Evolutionary conservation across 371 early-diverging fungal genomes (phyloP), one percentile per base, ranked within the genome.

Genomic region (Actinomortierella ambigua): DNA sequence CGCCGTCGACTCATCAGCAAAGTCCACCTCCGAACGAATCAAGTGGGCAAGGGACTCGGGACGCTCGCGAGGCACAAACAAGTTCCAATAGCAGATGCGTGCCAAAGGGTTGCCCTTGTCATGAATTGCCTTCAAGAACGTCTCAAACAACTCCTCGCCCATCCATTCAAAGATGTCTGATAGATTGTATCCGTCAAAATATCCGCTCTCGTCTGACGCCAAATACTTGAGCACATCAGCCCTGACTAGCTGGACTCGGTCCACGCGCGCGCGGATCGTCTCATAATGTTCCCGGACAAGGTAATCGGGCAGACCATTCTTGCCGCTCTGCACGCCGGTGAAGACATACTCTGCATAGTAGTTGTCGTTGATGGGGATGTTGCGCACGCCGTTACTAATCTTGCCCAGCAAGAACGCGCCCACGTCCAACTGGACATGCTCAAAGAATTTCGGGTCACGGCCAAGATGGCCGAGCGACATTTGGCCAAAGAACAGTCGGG

Each of bases 111-210:
- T 73, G n/a, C 75, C 75, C 43, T 73, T 73, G 22, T 54, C 63
- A 40, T 73, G 75, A 22, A 73, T 73, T 1, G 75, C 68, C 39
- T 53, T 59, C 48, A 73, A 39, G 54, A 73, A 73, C 7, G 63
- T 57, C 55, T 60, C 67, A 67, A 59, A 73, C 28, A 73, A 48
- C 14, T 67, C 75, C 41, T 73, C 75, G 24, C 55, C 57, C 75
- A 73, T 73, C 75, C 75, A 73, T 26, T 73, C 75, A 59, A 73
- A 73, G 53, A 73, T 73, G 26, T 73, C 75, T 7, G 75, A 73
- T 3, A 73, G 58, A 51, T 73, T 73, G 51, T 73, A 73, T 48
- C 75, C 75, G 20, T 73, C 75, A 55, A 73, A 73, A 20, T 57
- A 42, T 14, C 75, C 75, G 26, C 75, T 67, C 55, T 73, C 75